Percentiles rank a stretch among this genome's conserved stretches.
Conservation (phyloP, 371 early-diverging fungal species). For the Funneliformis caledonium region DNA sequence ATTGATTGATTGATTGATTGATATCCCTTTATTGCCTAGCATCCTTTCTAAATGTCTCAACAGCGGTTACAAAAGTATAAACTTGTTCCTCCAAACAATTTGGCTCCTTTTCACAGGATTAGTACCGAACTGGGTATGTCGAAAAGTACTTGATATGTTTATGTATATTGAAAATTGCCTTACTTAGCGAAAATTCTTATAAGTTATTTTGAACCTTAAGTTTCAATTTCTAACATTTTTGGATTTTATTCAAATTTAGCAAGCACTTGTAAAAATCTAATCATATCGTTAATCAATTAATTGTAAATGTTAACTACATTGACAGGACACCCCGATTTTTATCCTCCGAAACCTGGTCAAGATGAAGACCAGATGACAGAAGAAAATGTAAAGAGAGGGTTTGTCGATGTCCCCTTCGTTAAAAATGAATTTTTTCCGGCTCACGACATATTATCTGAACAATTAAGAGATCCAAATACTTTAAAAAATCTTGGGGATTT, state of each 20-base stretch:
- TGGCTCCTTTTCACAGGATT: constrained; percentile 15
- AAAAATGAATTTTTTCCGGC: constrained; percentile 48
- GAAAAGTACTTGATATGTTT: neutral
- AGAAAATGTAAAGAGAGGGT: constrained; percentile 73
- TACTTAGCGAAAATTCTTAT: neutral
- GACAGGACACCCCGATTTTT: constrained; percentile 74
- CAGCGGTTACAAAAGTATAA: neutral
- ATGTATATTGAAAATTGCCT: neutral
- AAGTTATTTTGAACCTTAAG: neutral
- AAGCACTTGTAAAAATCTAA: neutral
- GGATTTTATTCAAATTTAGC: neutral
- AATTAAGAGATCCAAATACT: constrained; percentile 54
- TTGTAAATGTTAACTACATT: neutral
- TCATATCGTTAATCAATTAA: neutral
- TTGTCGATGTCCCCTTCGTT: constrained; percentile 62
- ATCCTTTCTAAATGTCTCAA: neutral
- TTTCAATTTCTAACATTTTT: neutral
- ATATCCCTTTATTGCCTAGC: neutral
- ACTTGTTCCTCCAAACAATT: constrained; percentile 20
- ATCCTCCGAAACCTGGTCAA: constrained; percentile 63
- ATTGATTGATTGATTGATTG: neutral
- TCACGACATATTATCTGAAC: constrained; percentile 57
- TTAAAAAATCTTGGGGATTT: constrained; percentile 55
- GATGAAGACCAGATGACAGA: constrained; percentile 69
- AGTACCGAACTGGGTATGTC: constrained; percentile 26